These are phyloP conservation scores for Citrus sinensis DNA, from an alignment of 345 rosid species.

Conservation along the genomic window DVS_A1.0 CM039165.1:21556501-21557000, in stretches of 20 bases:
- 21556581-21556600: too few species aligned
- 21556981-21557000: slow-evolving; percentile 26
- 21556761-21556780: background rate
- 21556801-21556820: background rate
- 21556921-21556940: background rate
- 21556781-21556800: background rate
- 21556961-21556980: slow-evolving; percentile 36
- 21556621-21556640: too few species aligned
- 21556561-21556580: background rate
- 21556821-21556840: too few species aligned
- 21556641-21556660: background rate
- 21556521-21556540: background rate
- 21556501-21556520: too few species aligned
- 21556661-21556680: background rate
- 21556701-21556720: too few species aligned
- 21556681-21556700: background rate
- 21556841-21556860: too few species aligned
- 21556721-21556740: background rate
- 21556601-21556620: too few species aligned
- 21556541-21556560: background rate
- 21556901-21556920: too few species aligned
- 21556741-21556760: background rate
- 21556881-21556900: background rate
- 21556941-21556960: background rate
- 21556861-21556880: background rate